These are phyloP conservation scores for Haberlea rhodopensis DNA, from an alignment of 257 asterid species.

Conservation along the genomic window DNA sequence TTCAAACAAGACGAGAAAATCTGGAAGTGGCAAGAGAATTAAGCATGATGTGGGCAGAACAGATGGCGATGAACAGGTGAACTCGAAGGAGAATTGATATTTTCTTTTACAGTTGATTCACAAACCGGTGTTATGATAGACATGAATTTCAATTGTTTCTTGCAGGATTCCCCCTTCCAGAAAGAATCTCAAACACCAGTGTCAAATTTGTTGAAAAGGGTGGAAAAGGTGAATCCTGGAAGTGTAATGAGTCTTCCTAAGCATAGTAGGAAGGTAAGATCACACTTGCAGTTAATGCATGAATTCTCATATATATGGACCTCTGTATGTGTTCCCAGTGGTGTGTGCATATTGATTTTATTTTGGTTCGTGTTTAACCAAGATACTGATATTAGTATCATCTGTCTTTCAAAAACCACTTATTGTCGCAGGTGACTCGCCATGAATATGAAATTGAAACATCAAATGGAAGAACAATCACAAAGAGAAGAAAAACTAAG, in stretches of 20 bases:
- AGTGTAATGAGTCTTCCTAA: conserved; percentile 51
- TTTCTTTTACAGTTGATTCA: conserved; percentile 17
- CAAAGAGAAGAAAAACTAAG: conserved; percentile 79
- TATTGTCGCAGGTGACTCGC: conserved; percentile 65
- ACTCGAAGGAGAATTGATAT: conserved; percentile 20
- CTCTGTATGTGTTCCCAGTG: conserved; percentile 14
- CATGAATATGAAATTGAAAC: conserved; percentile 96
- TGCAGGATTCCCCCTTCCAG: conserved; percentile 55
- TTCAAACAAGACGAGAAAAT: conserved; percentile 53
- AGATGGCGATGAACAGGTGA: conserved; percentile 62
- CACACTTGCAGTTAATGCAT: conserved; percentile 13
- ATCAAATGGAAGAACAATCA: conserved; percentile 80
- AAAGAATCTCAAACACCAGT: conserved; percentile 66
- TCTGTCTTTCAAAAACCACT: conserved; percentile 18
- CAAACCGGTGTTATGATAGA: conserved; percentile 15
- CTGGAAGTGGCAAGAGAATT: conserved; percentile 44
- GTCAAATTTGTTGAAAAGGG: conserved; percentile 66
- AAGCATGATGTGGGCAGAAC: conserved; percentile 44
- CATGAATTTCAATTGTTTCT: conserved; percentile 24
- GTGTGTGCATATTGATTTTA: not conserved
- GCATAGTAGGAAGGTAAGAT: conserved; percentile 83
- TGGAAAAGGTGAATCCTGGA: conserved; percentile 57
- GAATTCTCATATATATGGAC: conserved; percentile 16
- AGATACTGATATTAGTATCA: conserved; percentile 19
- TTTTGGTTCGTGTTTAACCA: conserved; percentile 8